phyloP scores from a whole-genome alignment of 2,329 filamentous ascomycete genomes.

The Saccharata proteae region DNA sequence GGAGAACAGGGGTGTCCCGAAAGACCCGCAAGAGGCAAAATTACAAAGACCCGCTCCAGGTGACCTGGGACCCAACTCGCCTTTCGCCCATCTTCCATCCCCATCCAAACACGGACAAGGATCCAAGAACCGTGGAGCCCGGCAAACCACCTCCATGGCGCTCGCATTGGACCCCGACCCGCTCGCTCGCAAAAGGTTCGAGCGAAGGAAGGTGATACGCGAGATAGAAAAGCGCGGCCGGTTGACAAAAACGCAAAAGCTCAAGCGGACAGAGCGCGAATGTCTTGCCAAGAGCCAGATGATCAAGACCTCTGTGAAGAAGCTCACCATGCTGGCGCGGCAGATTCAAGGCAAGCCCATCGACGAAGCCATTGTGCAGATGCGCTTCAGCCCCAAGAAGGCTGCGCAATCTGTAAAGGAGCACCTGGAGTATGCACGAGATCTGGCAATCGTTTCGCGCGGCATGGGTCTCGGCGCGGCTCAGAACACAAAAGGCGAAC shows the following conservation, averaged over 20 bases:
- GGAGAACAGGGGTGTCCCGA: too few species aligned
- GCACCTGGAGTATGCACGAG: constrained; percentile 69
- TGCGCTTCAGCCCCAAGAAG: constrained; percentile 93
- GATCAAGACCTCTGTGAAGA: constrained; percentile 82
- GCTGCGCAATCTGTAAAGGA: constrained; percentile 67
- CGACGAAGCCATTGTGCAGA: constrained; percentile 85
- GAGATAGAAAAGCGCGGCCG: constrained; percentile 58
- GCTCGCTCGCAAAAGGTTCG: constrained; percentile 56
- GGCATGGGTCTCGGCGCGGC: constrained; percentile 64
- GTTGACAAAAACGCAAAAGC: constrained; percentile 51
- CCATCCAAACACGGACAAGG: constrained; percentile 14
- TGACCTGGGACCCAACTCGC: too few species aligned
- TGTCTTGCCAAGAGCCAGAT: constrained; percentile 51
- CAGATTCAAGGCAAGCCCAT: constrained; percentile 92
- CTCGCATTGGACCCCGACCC: constrained; percentile 66
- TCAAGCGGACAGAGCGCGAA: constrained; percentile 54
- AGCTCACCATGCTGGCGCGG: constrained; percentile 70
- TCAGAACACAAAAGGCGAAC: constrained; percentile 19
- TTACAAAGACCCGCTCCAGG: too few species aligned
- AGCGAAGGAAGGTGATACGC: constrained; percentile 73
- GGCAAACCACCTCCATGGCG: constrained; percentile 42
- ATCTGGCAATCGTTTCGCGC: constrained; percentile 64
- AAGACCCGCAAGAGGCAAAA: too few species aligned
- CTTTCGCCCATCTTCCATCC: constrained; percentile 46
- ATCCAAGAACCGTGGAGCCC: constrained; percentile 9